Evolutionary conservation across 2,329 filamentous ascomycete genomes (phyloP).

Genomic region (Fusarium sp.): DNA sequence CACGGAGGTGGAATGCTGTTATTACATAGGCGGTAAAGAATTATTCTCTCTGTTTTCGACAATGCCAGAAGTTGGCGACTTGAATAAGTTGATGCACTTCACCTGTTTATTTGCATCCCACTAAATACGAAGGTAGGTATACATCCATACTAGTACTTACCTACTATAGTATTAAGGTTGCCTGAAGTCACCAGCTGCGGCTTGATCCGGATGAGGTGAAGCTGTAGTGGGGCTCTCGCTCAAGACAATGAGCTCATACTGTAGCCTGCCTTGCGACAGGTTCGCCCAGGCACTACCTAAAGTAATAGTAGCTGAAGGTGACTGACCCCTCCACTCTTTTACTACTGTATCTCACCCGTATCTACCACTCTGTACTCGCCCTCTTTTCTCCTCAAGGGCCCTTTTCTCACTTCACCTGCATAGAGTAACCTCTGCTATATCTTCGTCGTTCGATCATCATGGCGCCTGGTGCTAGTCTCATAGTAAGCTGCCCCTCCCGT

Average conservation of each 20-base stretch:
- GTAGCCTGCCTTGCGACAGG: constrained; percentile 5
- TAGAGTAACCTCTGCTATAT: neutral
- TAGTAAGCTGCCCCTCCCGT: constrained; percentile 49
- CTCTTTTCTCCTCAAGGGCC: neutral
- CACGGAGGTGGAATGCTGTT: neutral
- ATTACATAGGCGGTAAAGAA: neutral
- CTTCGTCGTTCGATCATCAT: constrained; percentile 43
- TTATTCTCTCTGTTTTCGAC: neutral
- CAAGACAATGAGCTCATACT: constrained; percentile 43
- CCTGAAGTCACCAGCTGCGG: constrained; percentile 16
- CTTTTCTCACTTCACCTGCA: neutral
- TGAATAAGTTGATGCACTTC: neutral
- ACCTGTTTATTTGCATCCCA: neutral
- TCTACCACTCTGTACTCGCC: constrained; percentile 7
- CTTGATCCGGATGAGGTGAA: constrained; percentile 28
- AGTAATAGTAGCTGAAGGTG: constrained; percentile 2
- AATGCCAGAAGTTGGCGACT: neutral
- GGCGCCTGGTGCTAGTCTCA: constrained; percentile 53
- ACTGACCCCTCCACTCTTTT: constrained; percentile 13
- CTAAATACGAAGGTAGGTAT: too few species aligned
- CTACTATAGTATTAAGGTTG: too few species aligned
- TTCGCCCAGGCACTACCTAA: too few species aligned
- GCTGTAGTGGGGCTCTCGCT: constrained; percentile 36
- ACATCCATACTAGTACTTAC: too few species aligned
- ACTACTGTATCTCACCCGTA: neutral